Evolutionary conservation across 2,329 filamentous ascomycete species (phyloP).

Genomic region (Rutstroemia sp.): DNA sequence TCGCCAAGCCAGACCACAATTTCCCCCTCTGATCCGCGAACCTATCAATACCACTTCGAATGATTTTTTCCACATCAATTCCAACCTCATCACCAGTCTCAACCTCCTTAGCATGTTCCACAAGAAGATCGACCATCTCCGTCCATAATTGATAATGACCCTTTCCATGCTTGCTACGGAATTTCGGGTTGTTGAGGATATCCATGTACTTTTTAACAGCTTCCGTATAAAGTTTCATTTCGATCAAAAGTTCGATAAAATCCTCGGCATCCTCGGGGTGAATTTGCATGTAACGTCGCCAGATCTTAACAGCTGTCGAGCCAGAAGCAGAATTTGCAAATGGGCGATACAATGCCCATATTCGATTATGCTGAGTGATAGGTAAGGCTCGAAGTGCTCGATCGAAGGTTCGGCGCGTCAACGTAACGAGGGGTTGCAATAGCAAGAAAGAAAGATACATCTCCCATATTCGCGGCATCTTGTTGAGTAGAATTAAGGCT

Average conservation of each 20-base stretch:
- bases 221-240: conserved; percentile 80
- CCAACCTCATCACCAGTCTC: conserved; percentile 73
- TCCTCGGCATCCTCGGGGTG: conserved; percentile 94
- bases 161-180: conserved; percentile 88
- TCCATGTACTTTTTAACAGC: conserved; percentile 88
- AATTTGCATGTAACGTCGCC: conserved; percentile 93
- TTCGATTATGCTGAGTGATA: conserved; percentile 88
- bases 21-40: conserved; percentile 94
- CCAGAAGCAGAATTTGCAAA: conserved; percentile 90
- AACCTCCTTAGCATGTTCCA: conserved; percentile 81
- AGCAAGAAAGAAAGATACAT: conserved; percentile 91
- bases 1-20: conserved; percentile 88
- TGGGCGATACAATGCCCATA: conserved; percentile 85
- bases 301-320: conserved; percentile 84
- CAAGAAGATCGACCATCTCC: conserved; percentile 92
- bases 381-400: conserved; percentile 85
- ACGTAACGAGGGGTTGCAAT: conserved; percentile 84
- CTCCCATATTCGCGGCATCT: conserved; percentile 98
- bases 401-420: conserved; percentile 83
- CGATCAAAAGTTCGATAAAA: conserved; percentile 81
- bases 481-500: conserved; percentile 87
- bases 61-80: conserved; percentile 86
- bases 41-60: conserved; percentile 81
- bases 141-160: conserved; percentile 96
- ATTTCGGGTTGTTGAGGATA: conserved; percentile 82